phyloP scores from a whole-genome alignment of 495 filamentous ascomycete species.

The Cudoniella acicularis region DNA sequence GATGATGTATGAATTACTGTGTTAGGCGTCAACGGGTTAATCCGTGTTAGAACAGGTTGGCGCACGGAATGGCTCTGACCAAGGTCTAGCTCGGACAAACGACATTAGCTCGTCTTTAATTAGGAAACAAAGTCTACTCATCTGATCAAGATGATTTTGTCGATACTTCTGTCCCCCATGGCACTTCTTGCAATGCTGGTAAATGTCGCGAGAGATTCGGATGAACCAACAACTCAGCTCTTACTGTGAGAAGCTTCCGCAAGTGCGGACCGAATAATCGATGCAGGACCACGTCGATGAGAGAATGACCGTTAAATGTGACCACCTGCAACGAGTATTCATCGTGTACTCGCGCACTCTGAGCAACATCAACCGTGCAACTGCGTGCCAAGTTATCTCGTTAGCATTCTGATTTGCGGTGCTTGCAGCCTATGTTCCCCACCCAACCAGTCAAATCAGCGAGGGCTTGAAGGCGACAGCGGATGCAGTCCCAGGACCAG shows the following conservation, averaged over 20 bases:
- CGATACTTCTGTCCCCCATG: background rate
- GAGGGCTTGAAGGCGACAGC: background rate
- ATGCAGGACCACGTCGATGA: no score
- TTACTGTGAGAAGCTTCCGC: no score
- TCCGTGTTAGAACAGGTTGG: conserved; percentile 18
- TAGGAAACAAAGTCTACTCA: conserved; percentile 22
- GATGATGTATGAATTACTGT: conserved; percentile 66
- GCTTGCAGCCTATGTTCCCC: background rate
- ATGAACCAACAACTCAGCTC: no score
- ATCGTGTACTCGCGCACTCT: no score
- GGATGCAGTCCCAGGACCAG: background rate
- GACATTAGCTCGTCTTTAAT: conserved; percentile 15
- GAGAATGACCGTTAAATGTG: no score
- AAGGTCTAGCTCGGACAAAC: conserved; percentile 14
- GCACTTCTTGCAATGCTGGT: background rate
- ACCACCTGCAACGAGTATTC: no score
- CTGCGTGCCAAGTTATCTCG: no score
- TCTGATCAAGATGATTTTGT: conserved; percentile 19
- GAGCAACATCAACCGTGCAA: no score
- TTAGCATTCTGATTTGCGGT: background rate
- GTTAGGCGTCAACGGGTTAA: conserved; percentile 12
- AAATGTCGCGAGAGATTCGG: no score
- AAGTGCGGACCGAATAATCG: no score
- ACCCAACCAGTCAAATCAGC: background rate
- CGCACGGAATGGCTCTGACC: conserved; percentile 20